phyloP scores from a whole-genome alignment of 148 eudicot species.

The Camellia sinensis region DNA sequence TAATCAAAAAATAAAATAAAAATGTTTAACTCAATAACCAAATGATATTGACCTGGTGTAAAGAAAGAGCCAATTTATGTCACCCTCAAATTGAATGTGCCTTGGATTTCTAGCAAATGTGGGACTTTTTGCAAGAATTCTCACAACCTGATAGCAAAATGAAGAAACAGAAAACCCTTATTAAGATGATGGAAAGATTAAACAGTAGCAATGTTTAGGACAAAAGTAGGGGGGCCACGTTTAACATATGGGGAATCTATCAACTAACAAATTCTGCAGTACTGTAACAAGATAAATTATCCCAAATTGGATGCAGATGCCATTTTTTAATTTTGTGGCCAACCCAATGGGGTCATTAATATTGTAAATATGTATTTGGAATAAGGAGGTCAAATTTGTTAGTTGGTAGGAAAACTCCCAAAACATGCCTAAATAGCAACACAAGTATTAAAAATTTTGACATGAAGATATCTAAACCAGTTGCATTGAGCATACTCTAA shows the following conservation, averaged over 20 bases:
- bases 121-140: slow-evolving; percentile 79
- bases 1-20: background rate
- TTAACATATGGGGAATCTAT: background rate
- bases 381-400: background rate
- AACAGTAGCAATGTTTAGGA: background rate
- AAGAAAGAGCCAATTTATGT: slow-evolving; percentile 82
- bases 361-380: background rate
- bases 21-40: background rate
- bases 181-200: background rate
- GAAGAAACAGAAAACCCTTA: background rate
- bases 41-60: slow-evolving; percentile 60
- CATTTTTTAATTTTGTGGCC: background rate
- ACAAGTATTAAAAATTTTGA: background rate
- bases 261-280: slow-evolving; percentile 2
- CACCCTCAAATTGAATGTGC: slow-evolving; percentile 86
- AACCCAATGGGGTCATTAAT: background rate
- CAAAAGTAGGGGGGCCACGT: background rate
- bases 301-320: background rate
- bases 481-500: background rate
- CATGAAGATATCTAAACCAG: background rate
- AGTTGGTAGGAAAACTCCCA: background rate
- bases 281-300: background rate
- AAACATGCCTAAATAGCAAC: background rate
- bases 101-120: slow-evolving; percentile 82
- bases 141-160: slow-evolving; percentile 57